These are phyloP conservation scores for Przewalskia tangutica DNA, from an alignment of 257 asterid genomes.

Conservation along the genomic window DNA sequence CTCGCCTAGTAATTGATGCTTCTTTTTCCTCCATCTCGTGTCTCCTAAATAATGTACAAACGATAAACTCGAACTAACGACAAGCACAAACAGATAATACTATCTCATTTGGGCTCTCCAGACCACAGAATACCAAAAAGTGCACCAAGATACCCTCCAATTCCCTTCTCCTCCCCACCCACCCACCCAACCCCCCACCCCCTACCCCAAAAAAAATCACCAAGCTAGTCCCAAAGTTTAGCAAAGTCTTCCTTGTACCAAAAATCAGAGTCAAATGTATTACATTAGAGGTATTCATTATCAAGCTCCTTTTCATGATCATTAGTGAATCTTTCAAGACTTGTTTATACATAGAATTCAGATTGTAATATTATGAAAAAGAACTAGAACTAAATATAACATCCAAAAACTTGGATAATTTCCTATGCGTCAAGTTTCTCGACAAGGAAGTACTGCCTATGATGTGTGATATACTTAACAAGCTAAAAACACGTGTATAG, in stretches of 20 bases:
- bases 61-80: neutral
- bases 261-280: neutral
- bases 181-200: neutral
- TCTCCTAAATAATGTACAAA: neutral
- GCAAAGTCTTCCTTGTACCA: neutral
- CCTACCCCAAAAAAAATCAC: neutral
- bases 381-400: neutral
- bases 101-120: neutral
- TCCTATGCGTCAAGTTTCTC: neutral
- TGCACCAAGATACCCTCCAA: neutral
- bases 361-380: neutral
- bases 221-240: neutral
- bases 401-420: neutral
- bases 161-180: neutral
- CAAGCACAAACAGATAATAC: neutral
- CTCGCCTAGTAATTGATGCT: constrained; percentile 48
- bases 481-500: neutral
- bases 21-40: neutral
- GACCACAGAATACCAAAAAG: neutral
- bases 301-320: neutral
- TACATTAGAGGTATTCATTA: neutral
- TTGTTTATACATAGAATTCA: neutral
- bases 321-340: neutral
- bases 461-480: neutral
- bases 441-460: neutral